Evolutionary conservation across 2,329 filamentous ascomycete species (phyloP).

Genomic region (Whalleya microplaca): DNA sequence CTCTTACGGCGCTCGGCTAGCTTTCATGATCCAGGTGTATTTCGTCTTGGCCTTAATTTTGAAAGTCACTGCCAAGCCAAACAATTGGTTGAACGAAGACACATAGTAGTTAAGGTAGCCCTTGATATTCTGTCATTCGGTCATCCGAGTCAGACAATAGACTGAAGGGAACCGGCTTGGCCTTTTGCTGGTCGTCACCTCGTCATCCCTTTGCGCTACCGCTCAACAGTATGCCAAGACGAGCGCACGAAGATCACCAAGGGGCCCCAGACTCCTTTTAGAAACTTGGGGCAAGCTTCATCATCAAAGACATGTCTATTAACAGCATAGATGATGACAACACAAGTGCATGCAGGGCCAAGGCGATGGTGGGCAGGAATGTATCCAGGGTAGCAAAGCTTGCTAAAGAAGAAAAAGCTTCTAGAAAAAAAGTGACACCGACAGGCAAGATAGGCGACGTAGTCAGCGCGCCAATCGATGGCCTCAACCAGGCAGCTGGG

Average conservation of each 20-base stretch:
- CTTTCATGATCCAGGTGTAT: not conserved
- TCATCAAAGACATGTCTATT: not conserved
- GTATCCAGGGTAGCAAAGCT: not conserved
- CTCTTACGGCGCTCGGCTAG: not conserved
- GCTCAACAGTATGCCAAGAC: not conserved
- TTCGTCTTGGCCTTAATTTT: not conserved
- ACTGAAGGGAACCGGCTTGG: conserved; percentile 12
- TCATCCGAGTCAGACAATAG: conserved; percentile 15
- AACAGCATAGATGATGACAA: not conserved
- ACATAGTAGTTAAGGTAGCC: not conserved
- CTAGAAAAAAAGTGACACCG: not conserved
- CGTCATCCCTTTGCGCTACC: conserved; percentile 13
- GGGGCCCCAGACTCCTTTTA: not conserved
- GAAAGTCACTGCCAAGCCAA: not conserved
- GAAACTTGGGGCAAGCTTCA: not conserved
- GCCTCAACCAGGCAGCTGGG: not conserved
- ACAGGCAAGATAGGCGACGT: not conserved
- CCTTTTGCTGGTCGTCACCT: conserved; percentile 7
- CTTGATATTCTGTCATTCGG: not conserved
- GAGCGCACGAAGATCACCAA: not conserved
- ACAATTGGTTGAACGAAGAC: not conserved
- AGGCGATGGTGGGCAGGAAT: not conserved
- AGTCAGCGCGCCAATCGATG: not conserved
- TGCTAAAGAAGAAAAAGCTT: not conserved
- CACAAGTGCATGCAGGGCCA: not conserved